Evolutionary conservation across 805 yeast species (phyloP).

Genomic region (Wickerhamiella sorbophila): DNA sequence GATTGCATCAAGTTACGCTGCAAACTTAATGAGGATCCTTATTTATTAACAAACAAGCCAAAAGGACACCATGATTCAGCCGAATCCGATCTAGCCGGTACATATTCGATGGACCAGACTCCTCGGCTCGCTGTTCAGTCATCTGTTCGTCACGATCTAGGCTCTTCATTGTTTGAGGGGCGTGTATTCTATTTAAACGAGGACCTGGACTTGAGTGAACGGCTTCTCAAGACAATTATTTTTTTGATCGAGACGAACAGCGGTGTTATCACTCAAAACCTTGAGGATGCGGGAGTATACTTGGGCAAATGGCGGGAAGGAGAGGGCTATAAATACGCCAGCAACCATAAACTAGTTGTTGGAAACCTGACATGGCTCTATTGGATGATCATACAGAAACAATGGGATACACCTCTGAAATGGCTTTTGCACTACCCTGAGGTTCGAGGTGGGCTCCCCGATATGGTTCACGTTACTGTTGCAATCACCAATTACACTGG

Average conservation of each 20-base stretch:
- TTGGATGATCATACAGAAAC: constrained; percentile 41
- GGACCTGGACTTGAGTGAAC: constrained; percentile 42
- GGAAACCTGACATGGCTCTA: constrained; percentile 72
- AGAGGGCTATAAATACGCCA: constrained; percentile 36
- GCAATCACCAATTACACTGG: constrained; percentile 76
- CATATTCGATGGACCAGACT: constrained; percentile 9
- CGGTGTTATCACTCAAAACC: constrained; percentile 32
- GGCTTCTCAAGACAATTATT: constrained; percentile 29
- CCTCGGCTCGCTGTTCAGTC: constrained; percentile 19
- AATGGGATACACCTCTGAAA: constrained; percentile 40
- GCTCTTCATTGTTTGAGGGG: constrained; percentile 25
- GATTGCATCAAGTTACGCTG: constrained; percentile 44
- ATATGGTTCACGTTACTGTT: constrained; percentile 40
- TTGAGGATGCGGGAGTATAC: constrained; percentile 32
- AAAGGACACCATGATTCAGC: constrained; percentile 4
- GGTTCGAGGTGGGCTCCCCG: constrained; percentile 37
- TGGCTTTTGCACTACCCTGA: constrained; percentile 61
- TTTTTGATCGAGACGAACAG: constrained; percentile 38
- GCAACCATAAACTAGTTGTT: constrained; percentile 29
- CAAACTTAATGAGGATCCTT: constrained; percentile 39
- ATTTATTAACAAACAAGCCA: constrained; percentile 27
- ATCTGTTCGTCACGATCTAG: constrained; percentile 15
- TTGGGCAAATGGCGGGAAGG: constrained; percentile 54
- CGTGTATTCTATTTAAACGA: constrained; percentile 37
- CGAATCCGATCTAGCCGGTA: constrained; percentile 9